These are phyloP conservation scores for Pleurotus giganteus DNA, from an alignment of 768 basidiomycete genomes.

Conservation along the genomic window DNA sequence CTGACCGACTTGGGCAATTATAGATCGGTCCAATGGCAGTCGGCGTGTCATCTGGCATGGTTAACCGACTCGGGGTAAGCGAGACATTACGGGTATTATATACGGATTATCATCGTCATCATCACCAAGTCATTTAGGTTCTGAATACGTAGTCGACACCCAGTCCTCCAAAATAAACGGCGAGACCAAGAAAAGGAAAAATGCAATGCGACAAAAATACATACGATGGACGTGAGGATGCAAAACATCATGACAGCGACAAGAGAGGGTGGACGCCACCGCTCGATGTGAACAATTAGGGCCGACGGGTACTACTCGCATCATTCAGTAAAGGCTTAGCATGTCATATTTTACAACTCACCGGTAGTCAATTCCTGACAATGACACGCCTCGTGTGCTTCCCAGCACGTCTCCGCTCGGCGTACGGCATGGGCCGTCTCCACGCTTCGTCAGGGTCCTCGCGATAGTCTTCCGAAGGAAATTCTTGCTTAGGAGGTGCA, in stretches of 20 bases:
- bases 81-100: not conserved
- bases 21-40: slow-evolving; percentile 17
- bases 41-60: not conserved
- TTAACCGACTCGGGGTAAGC: too few relatives aligned
- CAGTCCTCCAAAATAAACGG: not conserved
- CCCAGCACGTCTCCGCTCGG: slow-evolving; percentile 72
- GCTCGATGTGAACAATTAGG: not conserved
- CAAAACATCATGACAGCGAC: not conserved
- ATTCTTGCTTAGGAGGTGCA: slow-evolving; percentile 31
- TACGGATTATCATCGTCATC: not conserved
- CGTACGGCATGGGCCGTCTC: slow-evolving; percentile 70
- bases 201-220: not conserved
- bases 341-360: not conserved
- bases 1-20: slow-evolving; percentile 19
- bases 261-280: not conserved
- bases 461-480: slow-evolving; percentile 44
- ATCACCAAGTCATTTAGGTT: not conserved
- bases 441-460: slow-evolving; percentile 69
- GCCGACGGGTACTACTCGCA: not conserved
- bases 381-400: slow-evolving; percentile 79
- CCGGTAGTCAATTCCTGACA: slow-evolving; percentile 35
- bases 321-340: not conserved
- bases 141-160: not conserved
- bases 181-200: not conserved
- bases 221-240: not conserved